Base-by-base conservation (phyloP, 2,329 filamentous ascomycete species). In the Boeremia exigua region DNA sequence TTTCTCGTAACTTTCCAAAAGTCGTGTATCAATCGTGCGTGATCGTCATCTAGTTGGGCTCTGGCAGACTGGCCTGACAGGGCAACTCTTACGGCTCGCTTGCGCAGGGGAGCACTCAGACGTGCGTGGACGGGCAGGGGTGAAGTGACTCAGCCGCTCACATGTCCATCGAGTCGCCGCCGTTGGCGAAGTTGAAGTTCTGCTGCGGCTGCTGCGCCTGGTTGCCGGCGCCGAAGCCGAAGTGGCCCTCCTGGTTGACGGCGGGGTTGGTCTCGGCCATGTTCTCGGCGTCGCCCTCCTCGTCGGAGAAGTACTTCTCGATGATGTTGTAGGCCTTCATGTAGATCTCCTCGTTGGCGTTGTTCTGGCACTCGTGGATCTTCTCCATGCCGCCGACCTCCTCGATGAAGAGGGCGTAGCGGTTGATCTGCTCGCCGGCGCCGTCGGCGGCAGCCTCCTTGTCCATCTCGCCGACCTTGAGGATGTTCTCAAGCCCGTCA, bases 321-420 rank as follows among this genome's bases (percentile, higher is more conserved):
- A 99, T 99, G 79, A 99, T 99, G 85, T 96, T 98, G 85, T 98
- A 99, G 0, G 95, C 95, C 87, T 99, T 99, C 94, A 99, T 98
- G 85, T 99, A 99, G 69, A 99, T 99, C 81, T 99, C 95, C 81
- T 99, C 95, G 80, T 99, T 99, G 82, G 94, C 94, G 72, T 99
- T 99, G 83, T 96, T 97, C 84, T 99, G 95, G 86, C 95, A 98
- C 70, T 98, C 94, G 81, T 99, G 95, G 68, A 99, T 98, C 88
- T 98, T 98, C 83, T 98, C 95, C 95, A 99, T 99, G 65, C 95
- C 95, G 72, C 92, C 92, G 67, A 93, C 96, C 80, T 99, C 95
- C 80, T 99, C 95, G 66, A 99, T 99, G 80, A 96, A 98, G 62
- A 99, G 86, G 42, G 95, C 95, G 72, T 96, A 99, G 64, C 91